A percentile compares a stretch with the other conserved stretches of the same genome.
Evolutionary conservation across 2,329 filamentous ascomycete species (phyloP).

Genomic region (Lecanoromycetidae sp.): DNA sequence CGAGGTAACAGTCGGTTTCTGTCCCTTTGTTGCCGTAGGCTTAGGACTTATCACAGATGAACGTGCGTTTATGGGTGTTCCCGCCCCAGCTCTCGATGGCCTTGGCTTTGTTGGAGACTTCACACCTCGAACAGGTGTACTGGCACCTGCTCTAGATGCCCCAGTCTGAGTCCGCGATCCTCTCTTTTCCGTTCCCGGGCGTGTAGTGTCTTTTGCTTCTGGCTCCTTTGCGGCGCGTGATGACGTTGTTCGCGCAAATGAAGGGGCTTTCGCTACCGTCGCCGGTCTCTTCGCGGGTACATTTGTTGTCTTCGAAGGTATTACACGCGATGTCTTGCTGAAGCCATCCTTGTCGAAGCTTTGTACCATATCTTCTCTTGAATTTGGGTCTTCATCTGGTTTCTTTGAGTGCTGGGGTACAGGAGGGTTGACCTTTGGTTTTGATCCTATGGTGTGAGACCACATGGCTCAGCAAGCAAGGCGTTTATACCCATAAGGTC

Average conservation of each 20-base stretch:
- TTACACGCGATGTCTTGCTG: slow-evolving; percentile 7
- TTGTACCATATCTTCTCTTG: neutral
- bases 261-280: slow-evolving; percentile 8
- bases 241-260: slow-evolving; percentile 7
- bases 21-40: neutral
- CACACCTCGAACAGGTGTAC: neutral
- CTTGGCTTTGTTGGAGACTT: slow-evolving; percentile 2
- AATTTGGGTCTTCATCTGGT: neutral
- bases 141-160: neutral
- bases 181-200: neutral
- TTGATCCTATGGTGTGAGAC: slow-evolving; percentile 9
- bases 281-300: slow-evolving; percentile 8
- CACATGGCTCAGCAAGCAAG: slow-evolving; percentile 2
- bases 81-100: neutral
- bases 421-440: too few species aligned
- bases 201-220: neutral
- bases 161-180: neutral
- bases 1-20: neutral
- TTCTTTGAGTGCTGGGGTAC: neutral
- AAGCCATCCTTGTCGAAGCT: slow-evolving; percentile 10
- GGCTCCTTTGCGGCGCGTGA: neutral
- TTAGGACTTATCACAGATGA: neutral
- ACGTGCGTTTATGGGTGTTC: neutral
- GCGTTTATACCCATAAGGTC: too few species aligned
- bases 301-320: too few species aligned